These are phyloP conservation scores for Saururus chinensis DNA, from an alignment of 164 flowering plant genomes.

Conservation along the genomic window DNA sequence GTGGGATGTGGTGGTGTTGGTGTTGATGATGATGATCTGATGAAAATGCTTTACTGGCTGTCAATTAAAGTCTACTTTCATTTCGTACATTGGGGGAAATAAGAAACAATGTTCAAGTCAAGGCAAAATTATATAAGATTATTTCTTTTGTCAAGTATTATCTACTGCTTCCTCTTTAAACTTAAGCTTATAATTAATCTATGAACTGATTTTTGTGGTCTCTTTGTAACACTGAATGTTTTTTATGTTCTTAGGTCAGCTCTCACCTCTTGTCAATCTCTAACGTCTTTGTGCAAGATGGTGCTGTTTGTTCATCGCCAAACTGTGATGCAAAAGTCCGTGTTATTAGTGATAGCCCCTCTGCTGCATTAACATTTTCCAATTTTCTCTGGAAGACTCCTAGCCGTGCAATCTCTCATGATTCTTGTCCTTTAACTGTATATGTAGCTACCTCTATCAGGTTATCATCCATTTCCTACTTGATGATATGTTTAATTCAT, in stretches of 20 bases:
- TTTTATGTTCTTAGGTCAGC: constrained; percentile 24
- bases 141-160: too few relatives aligned
- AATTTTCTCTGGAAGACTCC: constrained; percentile 36
- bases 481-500: too few relatives aligned
- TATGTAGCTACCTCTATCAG: constrained; percentile 40
- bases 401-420: constrained; percentile 49
- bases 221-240: background rate
- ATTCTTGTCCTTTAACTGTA: constrained; percentile 43
- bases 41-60: too few relatives aligned
- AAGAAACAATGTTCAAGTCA: too few relatives aligned
- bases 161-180: too few relatives aligned
- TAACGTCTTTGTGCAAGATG: constrained; percentile 44
- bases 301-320: constrained; percentile 40
- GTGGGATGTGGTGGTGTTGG: too few relatives aligned
- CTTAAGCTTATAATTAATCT: too few relatives aligned
- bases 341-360: constrained; percentile 42
- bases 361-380: constrained; percentile 33
- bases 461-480: constrained; percentile 17
- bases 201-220: background rate
- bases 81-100: too few relatives aligned
- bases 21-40: too few relatives aligned
- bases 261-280: constrained; percentile 34
- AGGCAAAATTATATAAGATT: too few relatives aligned
- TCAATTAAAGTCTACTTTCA: too few relatives aligned
- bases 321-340: constrained; percentile 42